Conservation (phyloP, 2,329 filamentous ascomycete genomes). For the Septoria linicola region DNA sequence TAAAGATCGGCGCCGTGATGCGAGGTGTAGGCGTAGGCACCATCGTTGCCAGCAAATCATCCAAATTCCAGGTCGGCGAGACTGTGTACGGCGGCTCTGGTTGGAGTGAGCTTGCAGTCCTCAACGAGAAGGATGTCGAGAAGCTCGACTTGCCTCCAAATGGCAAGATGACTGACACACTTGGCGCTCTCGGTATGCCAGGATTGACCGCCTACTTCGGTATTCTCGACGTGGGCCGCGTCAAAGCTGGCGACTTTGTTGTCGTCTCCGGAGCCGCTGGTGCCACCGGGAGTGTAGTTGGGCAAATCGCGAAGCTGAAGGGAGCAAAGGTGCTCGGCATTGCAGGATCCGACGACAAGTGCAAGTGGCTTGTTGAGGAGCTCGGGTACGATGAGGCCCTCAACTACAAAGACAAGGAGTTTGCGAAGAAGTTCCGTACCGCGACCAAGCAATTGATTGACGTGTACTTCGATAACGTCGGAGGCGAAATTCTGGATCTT, state of each 20-base stretch:
- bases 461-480: conserved; percentile 75
- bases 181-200: conserved; percentile 56
- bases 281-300: conserved; percentile 72
- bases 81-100: conserved; percentile 37
- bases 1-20: conserved; percentile 45
- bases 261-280: conserved; percentile 77
- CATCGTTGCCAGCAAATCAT: conserved; percentile 40
- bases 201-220: conserved; percentile 77
- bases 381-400: conserved; percentile 66
- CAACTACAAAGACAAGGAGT: conserved; percentile 67
- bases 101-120: conserved; percentile 46
- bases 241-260: conserved; percentile 69
- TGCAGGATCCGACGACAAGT: conserved; percentile 67
- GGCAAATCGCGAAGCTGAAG: conserved; percentile 74
- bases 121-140: conserved; percentile 29
- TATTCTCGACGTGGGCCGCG: conserved; percentile 65
- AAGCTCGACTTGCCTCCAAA: conserved; percentile 28
- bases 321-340: conserved; percentile 65
- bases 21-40: conserved; percentile 39
- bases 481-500: conserved; percentile 66
- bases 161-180: conserved; percentile 29
- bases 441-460: conserved; percentile 54
- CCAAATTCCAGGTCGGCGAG: conserved; percentile 37
- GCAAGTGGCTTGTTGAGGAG: conserved; percentile 61
- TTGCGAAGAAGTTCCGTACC: conserved; percentile 58